phyloP scores from a whole-genome alignment of 1,284 basidiomycete genomes.

The Marasmius fiardii region DNA sequence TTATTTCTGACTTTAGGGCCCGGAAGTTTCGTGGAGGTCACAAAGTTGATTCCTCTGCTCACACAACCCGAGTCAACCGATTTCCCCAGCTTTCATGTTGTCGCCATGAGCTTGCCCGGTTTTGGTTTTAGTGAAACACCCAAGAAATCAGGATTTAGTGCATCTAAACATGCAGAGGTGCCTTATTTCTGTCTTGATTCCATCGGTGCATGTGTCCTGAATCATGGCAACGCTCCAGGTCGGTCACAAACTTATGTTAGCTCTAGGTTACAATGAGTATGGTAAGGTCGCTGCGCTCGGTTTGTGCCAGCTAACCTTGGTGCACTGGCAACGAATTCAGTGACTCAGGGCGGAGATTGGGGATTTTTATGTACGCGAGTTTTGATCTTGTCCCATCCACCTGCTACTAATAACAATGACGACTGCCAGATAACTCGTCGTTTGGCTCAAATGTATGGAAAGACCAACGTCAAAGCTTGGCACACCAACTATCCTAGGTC shows the following conservation, averaged over 20 bases:
- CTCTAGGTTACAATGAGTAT: slow-evolving; percentile 51
- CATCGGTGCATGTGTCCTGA: not conserved
- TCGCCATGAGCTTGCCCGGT: not conserved
- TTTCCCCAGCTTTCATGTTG: not conserved
- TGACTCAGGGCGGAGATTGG: slow-evolving; percentile 55
- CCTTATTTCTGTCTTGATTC: not conserved
- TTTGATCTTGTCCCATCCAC: not conserved
- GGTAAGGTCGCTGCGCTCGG: slow-evolving; percentile 26
- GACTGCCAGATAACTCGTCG: slow-evolving; percentile 26
- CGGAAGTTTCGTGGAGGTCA: not conserved
- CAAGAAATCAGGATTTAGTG: slow-evolving; percentile 7
- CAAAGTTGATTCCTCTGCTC: not conserved
- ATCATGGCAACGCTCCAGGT: slow-evolving; percentile 23
- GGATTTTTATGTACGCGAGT: slow-evolving; percentile 24
- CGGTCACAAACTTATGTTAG: slow-evolving; percentile 48
- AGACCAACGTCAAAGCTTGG: slow-evolving; percentile 33
- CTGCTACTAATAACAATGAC: not conserved
- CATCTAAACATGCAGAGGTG: slow-evolving; percentile 38
- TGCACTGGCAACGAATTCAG: slow-evolving; percentile 22
- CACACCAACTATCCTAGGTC: slow-evolving; percentile 35
- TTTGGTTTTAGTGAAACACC: slow-evolving; percentile 9
- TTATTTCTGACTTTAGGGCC: slow-evolving; percentile 32
- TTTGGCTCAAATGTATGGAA: slow-evolving; percentile 31
- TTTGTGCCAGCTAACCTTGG: not conserved
- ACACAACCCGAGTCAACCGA: not conserved